phyloP scores from a whole-genome alignment of 805 yeast species.

The Spathaspora arborariae region DNA sequence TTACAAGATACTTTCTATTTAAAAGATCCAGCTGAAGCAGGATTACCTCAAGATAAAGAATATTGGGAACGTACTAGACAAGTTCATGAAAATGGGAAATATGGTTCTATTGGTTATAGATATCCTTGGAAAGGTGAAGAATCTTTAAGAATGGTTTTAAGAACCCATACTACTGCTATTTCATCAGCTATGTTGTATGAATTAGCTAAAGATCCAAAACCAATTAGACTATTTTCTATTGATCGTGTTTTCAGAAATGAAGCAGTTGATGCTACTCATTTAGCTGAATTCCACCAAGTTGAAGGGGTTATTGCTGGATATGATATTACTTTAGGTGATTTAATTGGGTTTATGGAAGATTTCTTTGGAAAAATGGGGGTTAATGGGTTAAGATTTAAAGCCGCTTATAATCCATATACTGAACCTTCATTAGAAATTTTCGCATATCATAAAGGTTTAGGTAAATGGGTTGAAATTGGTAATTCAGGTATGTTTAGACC shows the following conservation, averaged over 20 bases:
- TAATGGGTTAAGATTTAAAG: slow-evolving; percentile 89
- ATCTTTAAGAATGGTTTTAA: slow-evolving; percentile 83
- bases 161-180: slow-evolving; percentile 97
- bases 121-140: slow-evolving; percentile 96
- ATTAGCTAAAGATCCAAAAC: slow-evolving; percentile 84
- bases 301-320: slow-evolving; percentile 99
- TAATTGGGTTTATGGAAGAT: slow-evolving; percentile 97
- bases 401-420: slow-evolving; percentile 98
- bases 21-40: slow-evolving; percentile 85
- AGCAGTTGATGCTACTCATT: slow-evolving; percentile 98
- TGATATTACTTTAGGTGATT: slow-evolving; percentile 88
- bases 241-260: slow-evolving; percentile 99
- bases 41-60: slow-evolving; percentile 73
- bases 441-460: slow-evolving; percentile 92
- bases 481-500: slow-evolving; percentile 99
- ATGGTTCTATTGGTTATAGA: slow-evolving; percentile 95
- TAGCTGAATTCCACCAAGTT: slow-evolving; percentile 98
- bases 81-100: slow-evolving; percentile 88
- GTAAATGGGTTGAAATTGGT: slow-evolving; percentile 99
- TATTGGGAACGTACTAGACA: slow-evolving; percentile 75
- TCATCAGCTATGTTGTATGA: slow-evolving; percentile 84
- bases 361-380: slow-evolving; percentile 98
- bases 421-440: slow-evolving; percentile 98
- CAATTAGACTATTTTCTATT: slow-evolving; percentile 88
- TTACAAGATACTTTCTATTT: slow-evolving; percentile 97